These are phyloP conservation scores for Cryptosporidium bovis DNA, from an alignment of 169 alveolate species.

Conservation along the genomic window DNA sequence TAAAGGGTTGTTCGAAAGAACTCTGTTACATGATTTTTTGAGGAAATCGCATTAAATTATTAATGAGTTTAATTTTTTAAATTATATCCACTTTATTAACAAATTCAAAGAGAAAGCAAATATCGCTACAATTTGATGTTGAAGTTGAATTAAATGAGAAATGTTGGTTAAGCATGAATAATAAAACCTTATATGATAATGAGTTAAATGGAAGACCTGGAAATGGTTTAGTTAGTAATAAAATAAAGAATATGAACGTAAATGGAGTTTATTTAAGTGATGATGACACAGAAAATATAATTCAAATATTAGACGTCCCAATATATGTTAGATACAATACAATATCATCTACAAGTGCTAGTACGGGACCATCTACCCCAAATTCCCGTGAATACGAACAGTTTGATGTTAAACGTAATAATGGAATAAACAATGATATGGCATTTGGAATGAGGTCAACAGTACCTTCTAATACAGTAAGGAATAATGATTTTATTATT, in stretches of 20 bases:
- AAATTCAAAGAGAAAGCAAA: too few relatives aligned
- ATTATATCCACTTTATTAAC: too few relatives aligned
- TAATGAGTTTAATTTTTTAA: too few relatives aligned
- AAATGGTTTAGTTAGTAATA: background rate
- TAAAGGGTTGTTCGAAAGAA: too few relatives aligned
- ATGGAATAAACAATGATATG: background rate
- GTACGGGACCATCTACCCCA: conserved; percentile 72
- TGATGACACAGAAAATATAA: conserved; percentile 15
- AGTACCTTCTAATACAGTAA: conserved; percentile 5
- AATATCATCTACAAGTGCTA: conserved; percentile 14
- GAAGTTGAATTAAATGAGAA: too few relatives aligned
- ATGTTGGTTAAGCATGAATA: conserved; percentile 11
- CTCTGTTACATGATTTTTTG: too few relatives aligned
- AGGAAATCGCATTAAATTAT: too few relatives aligned
- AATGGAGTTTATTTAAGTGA: conserved; percentile 7
- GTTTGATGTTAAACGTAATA: conserved; percentile 9
- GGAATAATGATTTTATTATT: background rate
- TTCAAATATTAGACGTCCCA: conserved; percentile 43
- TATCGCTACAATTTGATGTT: too few relatives aligned
- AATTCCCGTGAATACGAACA: conserved; percentile 55
- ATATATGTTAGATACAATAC: conserved; percentile 23
- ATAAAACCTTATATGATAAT: conserved; percentile 5
- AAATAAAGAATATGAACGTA: background rate
- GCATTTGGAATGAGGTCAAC: background rate
- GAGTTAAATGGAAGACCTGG: background rate